Base-by-base conservation (phyloP, 768 basidiomycete species). In the Lentinula sp. region DNA sequence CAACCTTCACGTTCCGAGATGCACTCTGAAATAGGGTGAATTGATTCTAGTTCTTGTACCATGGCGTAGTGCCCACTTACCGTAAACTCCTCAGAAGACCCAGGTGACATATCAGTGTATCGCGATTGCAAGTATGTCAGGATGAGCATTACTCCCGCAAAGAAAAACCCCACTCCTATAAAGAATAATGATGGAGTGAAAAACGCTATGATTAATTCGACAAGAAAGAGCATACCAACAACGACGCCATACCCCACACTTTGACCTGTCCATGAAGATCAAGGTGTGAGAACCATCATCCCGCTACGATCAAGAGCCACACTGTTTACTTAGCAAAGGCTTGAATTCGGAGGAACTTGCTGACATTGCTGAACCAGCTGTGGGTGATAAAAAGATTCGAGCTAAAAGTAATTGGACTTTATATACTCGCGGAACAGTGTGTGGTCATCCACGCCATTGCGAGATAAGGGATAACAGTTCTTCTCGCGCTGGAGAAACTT, bases 221-320 rank as follows among this genome's bases (percentile, higher is more conserved):
- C 12, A 32, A 16, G 4, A 7, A 37, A 57, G 12, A 4, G 62
- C 74, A 28, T 58, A 79, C 79, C 78, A 54, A 80, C 76, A 9
- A 81, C 78, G 7, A 80, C 78, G 10, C 80, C 78, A 75, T 79
- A 81, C 20, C 79, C 80, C 9, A 81, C 77, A 61, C 79, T 76
- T 66, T 79, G 71, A 23, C 65, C 79, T 79, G 33, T 16, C 6
- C 6, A 50, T 41, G 36, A 5, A 13, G 6, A n/a, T 28, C 33
- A 16, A 55, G 20, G 9, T 16, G 37, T 13, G 37, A 36, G 8
- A 39, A 37, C 6, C 10, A n/a, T 28, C 28, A 28, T 28, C 4
- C 28, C 13, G 23, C 35, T 54, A 9, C 8, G 9, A 55, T 15
- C 13, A 10, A 35, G 6, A 6, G 33, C 20, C 36, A 23, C 13